Conservation (phyloP, 2,329 filamentous ascomycete genomes). For the Corynespora cassiicola region DNA sequence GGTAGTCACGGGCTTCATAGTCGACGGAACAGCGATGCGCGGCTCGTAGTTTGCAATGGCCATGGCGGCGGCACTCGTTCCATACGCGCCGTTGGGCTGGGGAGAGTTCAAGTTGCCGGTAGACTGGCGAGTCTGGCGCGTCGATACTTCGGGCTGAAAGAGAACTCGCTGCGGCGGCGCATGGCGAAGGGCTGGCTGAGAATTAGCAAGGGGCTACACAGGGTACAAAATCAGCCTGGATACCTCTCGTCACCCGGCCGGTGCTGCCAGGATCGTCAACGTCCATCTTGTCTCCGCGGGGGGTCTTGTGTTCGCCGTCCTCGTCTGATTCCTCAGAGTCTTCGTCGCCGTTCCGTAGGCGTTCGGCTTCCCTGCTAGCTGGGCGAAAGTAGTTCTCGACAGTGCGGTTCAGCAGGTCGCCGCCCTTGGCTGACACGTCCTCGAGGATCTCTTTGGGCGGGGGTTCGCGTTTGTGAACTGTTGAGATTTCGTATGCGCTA, state of each 20-base stretch:
- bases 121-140: constrained; percentile 68
- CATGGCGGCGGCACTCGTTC: constrained; percentile 53
- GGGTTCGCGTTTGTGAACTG: constrained; percentile 78
- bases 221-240: constrained; percentile 4
- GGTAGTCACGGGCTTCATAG: constrained; percentile 75
- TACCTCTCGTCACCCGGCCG: constrained; percentile 46
- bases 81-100: constrained; percentile 48
- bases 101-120: constrained; percentile 48
- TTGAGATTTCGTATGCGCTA: constrained; percentile 83
- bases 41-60: constrained; percentile 75
- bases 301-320: constrained; percentile 54
- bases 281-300: constrained; percentile 58
- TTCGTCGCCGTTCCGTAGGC: constrained; percentile 61
- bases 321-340: constrained; percentile 55
- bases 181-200: constrained; percentile 67
- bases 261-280: constrained; percentile 55
- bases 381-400: constrained; percentile 72
- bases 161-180: constrained; percentile 85
- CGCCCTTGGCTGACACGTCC: constrained; percentile 79
- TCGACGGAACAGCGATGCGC: constrained; percentile 65
- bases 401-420: constrained; percentile 78
- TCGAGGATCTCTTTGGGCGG: constrained; percentile 89
- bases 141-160: constrained; percentile 79
- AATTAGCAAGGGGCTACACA: constrained; percentile 32
- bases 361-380: constrained; percentile 56